A percentile compares a stretch with the other conserved stretches of the same genome.
Conservation (phyloP, 116 monocot genomes). For the Iris pallida region DNA sequence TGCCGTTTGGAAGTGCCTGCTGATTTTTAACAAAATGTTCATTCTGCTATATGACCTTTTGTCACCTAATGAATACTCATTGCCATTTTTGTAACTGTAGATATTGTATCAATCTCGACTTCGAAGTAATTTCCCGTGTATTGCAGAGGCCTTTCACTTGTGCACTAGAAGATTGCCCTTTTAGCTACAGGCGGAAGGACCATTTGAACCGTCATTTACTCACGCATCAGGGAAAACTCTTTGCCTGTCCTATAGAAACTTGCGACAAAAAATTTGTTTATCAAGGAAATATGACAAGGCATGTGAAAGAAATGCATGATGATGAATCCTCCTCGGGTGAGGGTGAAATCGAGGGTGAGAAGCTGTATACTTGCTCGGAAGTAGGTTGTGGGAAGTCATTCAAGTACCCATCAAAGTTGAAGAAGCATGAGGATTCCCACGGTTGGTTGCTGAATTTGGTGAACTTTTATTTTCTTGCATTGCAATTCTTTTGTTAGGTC, state of each 20-base stretch:
- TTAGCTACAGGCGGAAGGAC: constrained; percentile 61
- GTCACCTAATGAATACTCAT: too few species aligned
- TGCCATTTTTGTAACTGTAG: too few species aligned
- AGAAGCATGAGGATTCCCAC: constrained; percentile 74
- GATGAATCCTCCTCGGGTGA: constrained; percentile 15
- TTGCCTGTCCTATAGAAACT: constrained; percentile 44
- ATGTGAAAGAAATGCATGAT: constrained; percentile 64
- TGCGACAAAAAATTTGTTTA: constrained; percentile 44
- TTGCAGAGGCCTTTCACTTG: constrained; percentile 68
- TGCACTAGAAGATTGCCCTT: constrained; percentile 62
- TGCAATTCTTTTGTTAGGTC: too few species aligned
- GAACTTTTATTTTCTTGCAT: not conserved
- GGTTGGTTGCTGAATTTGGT: constrained; percentile 30
- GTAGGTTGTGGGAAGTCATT: constrained; percentile 77
- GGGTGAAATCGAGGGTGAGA: constrained; percentile 13
- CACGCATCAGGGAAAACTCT: constrained; percentile 63
- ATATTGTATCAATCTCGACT: not conserved
- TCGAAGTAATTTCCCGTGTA: not conserved
- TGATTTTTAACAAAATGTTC: too few species aligned
- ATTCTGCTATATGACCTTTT: too few species aligned
- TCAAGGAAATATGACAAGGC: constrained; percentile 65
- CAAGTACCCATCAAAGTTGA: constrained; percentile 64
- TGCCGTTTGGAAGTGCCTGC: too few species aligned
- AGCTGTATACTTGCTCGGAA: constrained; percentile 55
- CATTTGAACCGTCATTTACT: constrained; percentile 70